Percentiles rank a stretch among this genome's conserved stretches.
These are phyloP conservation scores for Russula sp. DNA, from an alignment of 768 basidiomycete genomes.

Conservation along the genomic window DNA sequence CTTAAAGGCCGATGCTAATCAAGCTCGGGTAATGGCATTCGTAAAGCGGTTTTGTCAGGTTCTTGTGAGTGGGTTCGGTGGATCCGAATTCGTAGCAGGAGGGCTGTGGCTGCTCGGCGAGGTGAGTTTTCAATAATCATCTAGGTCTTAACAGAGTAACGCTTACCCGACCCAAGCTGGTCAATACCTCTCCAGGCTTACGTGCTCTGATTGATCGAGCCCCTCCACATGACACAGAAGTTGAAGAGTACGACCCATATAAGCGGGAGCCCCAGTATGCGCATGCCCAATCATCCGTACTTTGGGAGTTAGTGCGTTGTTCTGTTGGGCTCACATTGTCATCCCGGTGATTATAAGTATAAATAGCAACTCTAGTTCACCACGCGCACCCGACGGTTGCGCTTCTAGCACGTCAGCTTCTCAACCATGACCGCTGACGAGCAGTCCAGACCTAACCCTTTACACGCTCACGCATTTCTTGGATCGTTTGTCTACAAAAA, in stretches of 20 bases:
- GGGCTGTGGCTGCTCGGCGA: slow-evolving; percentile 62
- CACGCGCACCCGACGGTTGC: slow-evolving; percentile 92
- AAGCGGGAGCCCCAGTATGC: slow-evolving; percentile 91
- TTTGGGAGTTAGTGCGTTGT: slow-evolving; percentile 84
- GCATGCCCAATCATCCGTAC: slow-evolving; percentile 68
- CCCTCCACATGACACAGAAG: slow-evolving; percentile 6
- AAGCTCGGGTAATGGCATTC: slow-evolving; percentile 10
- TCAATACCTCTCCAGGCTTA: slow-evolving; percentile 48
- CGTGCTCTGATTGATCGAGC: slow-evolving; percentile 40
- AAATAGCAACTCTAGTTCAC: slow-evolving; percentile 67
- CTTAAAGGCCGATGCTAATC: slow-evolving; percentile 7
- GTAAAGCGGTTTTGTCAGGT: slow-evolving; percentile 38
- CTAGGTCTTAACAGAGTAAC: neutral
- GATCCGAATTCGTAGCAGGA: slow-evolving; percentile 13
- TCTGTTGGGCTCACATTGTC: neutral
- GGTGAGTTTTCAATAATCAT: slow-evolving; percentile 41
- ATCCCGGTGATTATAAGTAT: neutral
- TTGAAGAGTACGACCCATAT: slow-evolving; percentile 67
- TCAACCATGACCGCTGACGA: slow-evolving; percentile 68
- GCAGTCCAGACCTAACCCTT: slow-evolving; percentile 82
- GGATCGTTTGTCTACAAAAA: slow-evolving; percentile 98
- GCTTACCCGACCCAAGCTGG: slow-evolving; percentile 41
- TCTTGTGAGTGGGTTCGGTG: slow-evolving; percentile 25
- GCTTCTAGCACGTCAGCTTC: slow-evolving; percentile 80
- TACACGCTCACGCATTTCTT: slow-evolving; percentile 95